Evolutionary conservation across 805 yeast species (phyloP).

Genomic region (Ogataea nitratoaversa): DNA sequence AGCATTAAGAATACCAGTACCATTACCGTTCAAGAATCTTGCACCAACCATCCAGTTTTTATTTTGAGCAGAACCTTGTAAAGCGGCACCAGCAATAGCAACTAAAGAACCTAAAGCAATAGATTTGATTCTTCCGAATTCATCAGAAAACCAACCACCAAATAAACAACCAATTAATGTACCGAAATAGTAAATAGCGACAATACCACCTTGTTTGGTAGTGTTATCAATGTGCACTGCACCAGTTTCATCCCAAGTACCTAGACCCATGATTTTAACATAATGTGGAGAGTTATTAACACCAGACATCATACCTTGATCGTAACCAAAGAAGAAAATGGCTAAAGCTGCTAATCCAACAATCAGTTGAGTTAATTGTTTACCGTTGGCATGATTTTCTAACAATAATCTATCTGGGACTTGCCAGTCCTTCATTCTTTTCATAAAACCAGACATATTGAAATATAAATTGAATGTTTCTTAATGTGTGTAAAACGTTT

Average conservation of each 20-base stretch:
- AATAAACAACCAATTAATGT: slow-evolving; percentile 37
- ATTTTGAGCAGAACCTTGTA: slow-evolving; percentile 19
- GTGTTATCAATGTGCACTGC: slow-evolving; percentile 15
- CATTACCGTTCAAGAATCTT: slow-evolving; percentile 32
- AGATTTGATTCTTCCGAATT: slow-evolving; percentile 32
- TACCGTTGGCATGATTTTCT: slow-evolving; percentile 4
- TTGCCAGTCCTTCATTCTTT: slow-evolving; percentile 2
- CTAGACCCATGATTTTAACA: slow-evolving; percentile 17
- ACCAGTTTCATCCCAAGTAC: slow-evolving; percentile 16
- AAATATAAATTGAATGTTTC: too few relatives aligned
- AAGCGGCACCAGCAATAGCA: slow-evolving; percentile 32
- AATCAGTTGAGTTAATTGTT: slow-evolving; percentile 4
- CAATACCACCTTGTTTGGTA: slow-evolving; percentile 36
- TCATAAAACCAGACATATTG: neutral
- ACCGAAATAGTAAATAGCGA: slow-evolving; percentile 44
- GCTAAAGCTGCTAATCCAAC: slow-evolving; percentile 7
- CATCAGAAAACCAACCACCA: slow-evolving; percentile 26
- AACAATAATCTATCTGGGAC: slow-evolving; percentile 2
- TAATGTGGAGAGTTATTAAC: slow-evolving; percentile 29
- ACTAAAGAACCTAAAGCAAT: slow-evolving; percentile 23
- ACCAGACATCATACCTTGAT: slow-evolving; percentile 46
- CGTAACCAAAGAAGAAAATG: slow-evolving; percentile 31
- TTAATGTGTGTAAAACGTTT: too few relatives aligned
- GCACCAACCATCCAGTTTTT: slow-evolving; percentile 29
- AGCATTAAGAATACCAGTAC: slow-evolving; percentile 34